Evolutionary conservation across 2,329 filamentous ascomycete genomes (phyloP).

Genomic region (Cladophialophora yegresii): DNA sequence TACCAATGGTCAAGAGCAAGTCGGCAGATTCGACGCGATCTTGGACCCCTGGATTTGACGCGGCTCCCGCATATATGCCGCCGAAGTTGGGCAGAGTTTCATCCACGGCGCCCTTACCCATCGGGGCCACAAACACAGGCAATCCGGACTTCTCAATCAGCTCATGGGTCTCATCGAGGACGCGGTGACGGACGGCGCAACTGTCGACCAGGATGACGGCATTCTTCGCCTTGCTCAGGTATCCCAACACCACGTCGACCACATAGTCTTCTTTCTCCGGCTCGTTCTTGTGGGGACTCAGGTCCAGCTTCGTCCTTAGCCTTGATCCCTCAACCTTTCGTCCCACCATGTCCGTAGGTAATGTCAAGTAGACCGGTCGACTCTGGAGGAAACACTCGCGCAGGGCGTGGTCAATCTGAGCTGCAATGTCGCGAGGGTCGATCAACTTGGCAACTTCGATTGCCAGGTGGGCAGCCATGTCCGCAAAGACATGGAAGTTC

Average conservation of each 20-base stretch:
- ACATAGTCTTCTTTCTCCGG: constrained; percentile 37
- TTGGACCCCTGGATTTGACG: constrained; percentile 43
- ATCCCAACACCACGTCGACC: constrained; percentile 41
- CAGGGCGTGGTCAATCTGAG: constrained; percentile 36
- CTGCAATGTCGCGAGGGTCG: constrained; percentile 30
- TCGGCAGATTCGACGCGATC: constrained; percentile 49
- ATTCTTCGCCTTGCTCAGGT: constrained; percentile 49
- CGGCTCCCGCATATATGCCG: constrained; percentile 53
- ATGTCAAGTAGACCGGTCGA: constrained; percentile 36
- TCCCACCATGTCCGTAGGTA: constrained; percentile 36
- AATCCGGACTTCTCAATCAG: constrained; percentile 49
- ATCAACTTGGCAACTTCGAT: constrained; percentile 33
- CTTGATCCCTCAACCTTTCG: constrained; percentile 61
- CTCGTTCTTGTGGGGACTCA: constrained; percentile 31
- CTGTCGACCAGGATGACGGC: constrained; percentile 58
- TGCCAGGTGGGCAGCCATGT: constrained; percentile 32
- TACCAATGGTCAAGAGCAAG: constrained; percentile 52
- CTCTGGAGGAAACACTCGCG: constrained; percentile 34
- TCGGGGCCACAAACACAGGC: constrained; percentile 53
- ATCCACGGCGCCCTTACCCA: constrained; percentile 55
- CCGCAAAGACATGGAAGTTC: constrained; percentile 34
- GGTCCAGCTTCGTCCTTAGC: constrained; percentile 64
- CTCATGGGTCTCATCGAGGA: constrained; percentile 47
- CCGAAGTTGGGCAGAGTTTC: constrained; percentile 53
- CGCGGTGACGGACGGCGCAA: constrained; percentile 47